phyloP scores from a whole-genome alignment of 2,329 filamentous ascomycete genomes.

The Colletotrichum shisoi region DNA sequence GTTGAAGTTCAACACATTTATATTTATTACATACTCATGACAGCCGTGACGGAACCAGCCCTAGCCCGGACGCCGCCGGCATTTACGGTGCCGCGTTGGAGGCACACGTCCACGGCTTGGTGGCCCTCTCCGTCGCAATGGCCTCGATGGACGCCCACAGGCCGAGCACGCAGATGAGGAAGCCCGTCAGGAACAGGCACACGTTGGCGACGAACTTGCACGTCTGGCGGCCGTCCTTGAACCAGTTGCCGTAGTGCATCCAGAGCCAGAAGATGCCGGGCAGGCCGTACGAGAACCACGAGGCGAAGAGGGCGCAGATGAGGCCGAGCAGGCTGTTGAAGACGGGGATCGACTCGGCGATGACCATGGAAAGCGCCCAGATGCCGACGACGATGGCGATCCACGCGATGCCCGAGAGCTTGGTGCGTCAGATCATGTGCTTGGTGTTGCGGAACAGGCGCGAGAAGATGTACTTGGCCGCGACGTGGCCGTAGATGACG shows the following conservation, averaged over 20 bases:
- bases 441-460: slow-evolving; percentile 68
- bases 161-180: slow-evolving; percentile 51
- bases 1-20: slow-evolving; percentile 17
- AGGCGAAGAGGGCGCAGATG: slow-evolving; percentile 69
- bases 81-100: slow-evolving; percentile 42
- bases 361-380: slow-evolving; percentile 71
- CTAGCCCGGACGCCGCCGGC: too few relatives aligned
- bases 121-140: slow-evolving; percentile 45
- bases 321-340: slow-evolving; percentile 72
- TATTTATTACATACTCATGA: slow-evolving; percentile 5
- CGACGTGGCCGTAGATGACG: slow-evolving; percentile 73
- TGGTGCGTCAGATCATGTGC: slow-evolving; percentile 60
- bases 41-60: background rate
- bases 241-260: slow-evolving; percentile 55
- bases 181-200: slow-evolving; percentile 47
- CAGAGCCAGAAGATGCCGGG: slow-evolving; percentile 59
- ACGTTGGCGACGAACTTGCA: slow-evolving; percentile 48
- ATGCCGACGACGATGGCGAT: slow-evolving; percentile 60
- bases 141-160: slow-evolving; percentile 53
- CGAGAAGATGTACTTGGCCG: slow-evolving; percentile 71
- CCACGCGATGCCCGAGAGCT: slow-evolving; percentile 65
- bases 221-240: slow-evolving; percentile 46
- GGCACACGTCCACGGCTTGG: slow-evolving; percentile 50
- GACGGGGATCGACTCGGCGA: slow-evolving; percentile 73
- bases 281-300: slow-evolving; percentile 69